Percentiles rank a stretch among this genome's conserved stretches.
Evolutionary conservation across 768 basidiomycete genomes (phyloP).

Genomic region (Russula compacta): DNA sequence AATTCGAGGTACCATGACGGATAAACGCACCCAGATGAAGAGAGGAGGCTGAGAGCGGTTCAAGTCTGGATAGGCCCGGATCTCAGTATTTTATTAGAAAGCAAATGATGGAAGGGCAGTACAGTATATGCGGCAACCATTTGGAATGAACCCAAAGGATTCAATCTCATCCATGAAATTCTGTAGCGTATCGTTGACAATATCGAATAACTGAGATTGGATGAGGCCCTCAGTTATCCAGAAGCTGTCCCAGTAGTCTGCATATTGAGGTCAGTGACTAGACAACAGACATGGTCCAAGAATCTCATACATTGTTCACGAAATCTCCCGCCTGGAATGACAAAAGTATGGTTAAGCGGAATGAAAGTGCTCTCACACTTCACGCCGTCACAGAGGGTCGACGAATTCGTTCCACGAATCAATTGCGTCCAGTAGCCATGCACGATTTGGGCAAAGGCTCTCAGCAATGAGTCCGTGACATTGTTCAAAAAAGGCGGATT

Average conservation of each 20-base stretch:
- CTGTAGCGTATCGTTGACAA: slow-evolving; percentile 69
- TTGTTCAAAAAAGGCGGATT: slow-evolving; percentile 62
- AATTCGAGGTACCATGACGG: background rate
- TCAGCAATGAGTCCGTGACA: slow-evolving; percentile 58
- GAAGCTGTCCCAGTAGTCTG: slow-evolving; percentile 62
- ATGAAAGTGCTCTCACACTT: slow-evolving; percentile 78
- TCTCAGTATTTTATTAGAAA: background rate
- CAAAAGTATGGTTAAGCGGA: slow-evolving; percentile 85
- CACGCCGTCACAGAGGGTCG: slow-evolving; percentile 49
- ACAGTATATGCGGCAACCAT: slow-evolving; percentile 91
- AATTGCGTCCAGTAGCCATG: slow-evolving; percentile 80
- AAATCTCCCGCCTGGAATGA: slow-evolving; percentile 83
- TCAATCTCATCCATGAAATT: slow-evolving; percentile 96
- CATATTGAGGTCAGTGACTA: background rate
- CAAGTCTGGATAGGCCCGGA: slow-evolving; percentile 41
- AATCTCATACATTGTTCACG: slow-evolving; percentile 66
- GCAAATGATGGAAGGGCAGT: background rate
- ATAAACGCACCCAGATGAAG: slow-evolving; percentile 57
- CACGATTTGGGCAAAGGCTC: slow-evolving; percentile 69
- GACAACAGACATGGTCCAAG: background rate
- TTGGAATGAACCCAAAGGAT: slow-evolving; percentile 82
- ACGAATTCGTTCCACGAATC: slow-evolving; percentile 63
- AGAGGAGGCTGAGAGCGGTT: slow-evolving; percentile 90
- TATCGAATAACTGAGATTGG: slow-evolving; percentile 60
- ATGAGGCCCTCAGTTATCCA: slow-evolving; percentile 89